Evolutionary conservation across 805 yeast genomes (phyloP).

Genomic region (Spathaspora girioi): DNA sequence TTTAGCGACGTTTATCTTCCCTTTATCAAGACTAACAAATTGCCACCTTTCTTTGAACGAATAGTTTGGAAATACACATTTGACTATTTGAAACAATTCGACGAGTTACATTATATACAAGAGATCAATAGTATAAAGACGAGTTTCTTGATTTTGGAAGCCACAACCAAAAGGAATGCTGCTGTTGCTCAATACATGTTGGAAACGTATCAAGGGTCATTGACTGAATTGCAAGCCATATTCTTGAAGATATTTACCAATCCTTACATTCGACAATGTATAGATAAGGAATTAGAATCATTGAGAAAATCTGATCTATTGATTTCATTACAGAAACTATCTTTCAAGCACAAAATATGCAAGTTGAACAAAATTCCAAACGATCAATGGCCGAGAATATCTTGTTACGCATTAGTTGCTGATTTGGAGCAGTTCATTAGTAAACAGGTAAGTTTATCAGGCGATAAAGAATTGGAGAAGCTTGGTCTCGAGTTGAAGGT

Average conservation of each 20-base stretch:
- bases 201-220: constrained; percentile 9
- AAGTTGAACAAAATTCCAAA: constrained; percentile 9
- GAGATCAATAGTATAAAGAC: constrained; percentile 18
- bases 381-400: constrained; percentile 29
- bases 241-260: constrained; percentile 22
- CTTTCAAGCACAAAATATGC: constrained; percentile 28
- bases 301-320: constrained; percentile 13
- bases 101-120: constrained; percentile 21
- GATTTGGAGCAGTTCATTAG: constrained; percentile 9
- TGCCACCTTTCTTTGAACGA: constrained; percentile 37
- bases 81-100: constrained; percentile 22
- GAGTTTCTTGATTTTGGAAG: constrained; percentile 38
- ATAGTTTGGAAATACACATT: constrained; percentile 40
- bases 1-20: constrained; percentile 23
- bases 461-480: neutral
- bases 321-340: constrained; percentile 27
- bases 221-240: constrained; percentile 20
- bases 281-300: constrained; percentile 6
- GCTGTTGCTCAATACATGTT: constrained; percentile 12
- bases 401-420: constrained; percentile 14
- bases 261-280: constrained; percentile 11
- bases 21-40: constrained; percentile 14
- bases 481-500: neutral
- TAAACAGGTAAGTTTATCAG: neutral
- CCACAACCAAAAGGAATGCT: constrained; percentile 16